phyloP scores from a whole-genome alignment of 495 filamentous ascomycete species.

The Opeltia flavorubescens region DNA sequence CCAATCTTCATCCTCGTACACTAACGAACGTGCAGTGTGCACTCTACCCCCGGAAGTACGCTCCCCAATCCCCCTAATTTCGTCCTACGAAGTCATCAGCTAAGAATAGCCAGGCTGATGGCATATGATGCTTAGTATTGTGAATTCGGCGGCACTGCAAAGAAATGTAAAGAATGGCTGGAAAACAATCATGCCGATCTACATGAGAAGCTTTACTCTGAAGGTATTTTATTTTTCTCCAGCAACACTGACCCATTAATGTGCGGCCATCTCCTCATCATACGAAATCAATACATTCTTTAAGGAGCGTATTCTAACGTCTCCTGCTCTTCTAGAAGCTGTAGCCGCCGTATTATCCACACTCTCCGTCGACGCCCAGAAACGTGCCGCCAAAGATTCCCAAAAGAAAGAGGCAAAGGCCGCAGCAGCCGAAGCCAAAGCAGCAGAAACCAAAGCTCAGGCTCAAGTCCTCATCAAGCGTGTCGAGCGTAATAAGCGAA shows the following conservation, averaged over 20 bases:
- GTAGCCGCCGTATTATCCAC: conserved; percentile 67
- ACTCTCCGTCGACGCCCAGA: conserved; percentile 76
- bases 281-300: background rate
- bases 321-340: conserved; percentile 42
- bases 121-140: conserved; percentile 58
- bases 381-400: conserved; percentile 86
- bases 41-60: conserved; percentile 83
- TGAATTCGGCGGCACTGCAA: conserved; percentile 95
- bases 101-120: conserved; percentile 20
- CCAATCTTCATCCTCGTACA: background rate
- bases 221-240: conserved; percentile 39
- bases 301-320: conserved; percentile 1
- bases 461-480: conserved; percentile 86
- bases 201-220: conserved; percentile 68
- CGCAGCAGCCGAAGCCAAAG: conserved; percentile 63
- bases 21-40: conserved; percentile 48
- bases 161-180: conserved; percentile 95
- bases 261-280: background rate
- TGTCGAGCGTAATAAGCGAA: conserved; percentile 94
- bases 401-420: conserved; percentile 92
- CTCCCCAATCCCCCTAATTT: background rate
- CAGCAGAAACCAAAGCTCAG: conserved; percentile 58
- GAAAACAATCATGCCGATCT: conserved; percentile 56
- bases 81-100: conserved; percentile 2
- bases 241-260: too few species aligned